Evolutionary conservation across 208 protist genomes (phyloP).

Genomic region (Acanthamoeba quina): DNA sequence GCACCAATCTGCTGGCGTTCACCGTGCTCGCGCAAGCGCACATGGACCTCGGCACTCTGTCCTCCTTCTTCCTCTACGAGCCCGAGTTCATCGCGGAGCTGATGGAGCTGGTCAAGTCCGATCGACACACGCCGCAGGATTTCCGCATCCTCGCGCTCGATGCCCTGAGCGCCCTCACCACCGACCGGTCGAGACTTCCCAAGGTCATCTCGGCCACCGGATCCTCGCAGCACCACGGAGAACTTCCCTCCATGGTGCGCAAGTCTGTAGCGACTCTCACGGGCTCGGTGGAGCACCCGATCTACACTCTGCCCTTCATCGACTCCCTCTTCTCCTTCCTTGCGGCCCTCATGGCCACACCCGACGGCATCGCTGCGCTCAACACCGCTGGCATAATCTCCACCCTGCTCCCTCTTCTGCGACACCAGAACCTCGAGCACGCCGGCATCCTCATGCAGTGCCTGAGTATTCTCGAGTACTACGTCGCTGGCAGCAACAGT

Average conservation of each 20-base stretch:
- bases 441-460: conserved; percentile 55
- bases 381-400: conserved; percentile 66
- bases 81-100: conserved; percentile 74
- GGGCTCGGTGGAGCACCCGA: conserved; percentile 61
- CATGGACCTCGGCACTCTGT: conserved; percentile 51
- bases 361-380: conserved; percentile 65
- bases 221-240: conserved; percentile 69
- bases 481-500: conserved; percentile 54
- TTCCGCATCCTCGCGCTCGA: conserved; percentile 58
- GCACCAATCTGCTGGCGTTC: conserved; percentile 65
- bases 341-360: conserved; percentile 58
- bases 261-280: conserved; percentile 59
- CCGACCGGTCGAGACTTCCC: conserved; percentile 56
- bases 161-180: conserved; percentile 54
- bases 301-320: conserved; percentile 70
- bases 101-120: conserved; percentile 57
- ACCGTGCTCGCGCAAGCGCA: conserved; percentile 68
- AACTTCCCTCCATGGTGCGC: conserved; percentile 63
- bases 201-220: conserved; percentile 70
- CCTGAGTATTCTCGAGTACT: conserved; percentile 69
- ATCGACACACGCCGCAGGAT: conserved; percentile 29
- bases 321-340: conserved; percentile 70
- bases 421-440: conserved; percentile 43
- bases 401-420: conserved; percentile 63
- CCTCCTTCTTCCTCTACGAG: conserved; percentile 69